Conservation (phyloP, 768 basidiomycete genomes). For the Naganishia onofrii region DNA sequence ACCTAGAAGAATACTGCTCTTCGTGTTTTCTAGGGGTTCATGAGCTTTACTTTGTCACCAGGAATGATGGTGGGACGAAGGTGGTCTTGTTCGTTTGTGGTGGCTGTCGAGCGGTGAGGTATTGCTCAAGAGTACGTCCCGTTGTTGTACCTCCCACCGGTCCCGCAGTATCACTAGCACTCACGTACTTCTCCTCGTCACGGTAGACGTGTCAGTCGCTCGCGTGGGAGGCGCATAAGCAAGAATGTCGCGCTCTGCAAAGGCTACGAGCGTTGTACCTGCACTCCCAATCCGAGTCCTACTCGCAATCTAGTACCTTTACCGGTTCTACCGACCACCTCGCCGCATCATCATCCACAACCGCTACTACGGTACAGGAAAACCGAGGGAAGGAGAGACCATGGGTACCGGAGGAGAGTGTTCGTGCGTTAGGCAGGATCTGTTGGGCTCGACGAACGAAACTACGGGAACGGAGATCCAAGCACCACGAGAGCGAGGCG, state of each 20-base stretch:
- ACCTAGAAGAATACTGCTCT: background rate
- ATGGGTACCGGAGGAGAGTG: conserved; percentile 66
- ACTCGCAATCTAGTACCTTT: too few species aligned
- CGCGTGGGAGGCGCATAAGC: conserved; percentile 74
- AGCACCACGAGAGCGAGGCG: conserved; percentile 30
- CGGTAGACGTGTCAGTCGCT: conserved; percentile 66
- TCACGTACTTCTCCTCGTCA: conserved; percentile 1
- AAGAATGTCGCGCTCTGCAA: conserved; percentile 71
- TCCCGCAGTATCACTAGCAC: too few species aligned
- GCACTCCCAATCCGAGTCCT: background rate
- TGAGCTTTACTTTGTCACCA: background rate
- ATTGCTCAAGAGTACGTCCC: conserved; percentile 68
- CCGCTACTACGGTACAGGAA: too few species aligned
- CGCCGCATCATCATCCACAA: too few species aligned
- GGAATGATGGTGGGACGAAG: background rate
- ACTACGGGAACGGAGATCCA: conserved; percentile 55
- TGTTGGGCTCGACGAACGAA: conserved; percentile 65
- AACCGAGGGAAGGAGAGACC: conserved; percentile 25
- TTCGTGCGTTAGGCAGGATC: conserved; percentile 74
- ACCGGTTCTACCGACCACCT: too few species aligned
- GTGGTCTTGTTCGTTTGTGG: conserved; percentile 57
- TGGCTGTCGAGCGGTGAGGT: conserved; percentile 66
- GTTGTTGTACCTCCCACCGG: background rate
- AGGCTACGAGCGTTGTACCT: conserved; percentile 53
- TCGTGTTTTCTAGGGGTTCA: background rate